Evolutionary conservation across 805 yeast genomes (phyloP), one percentile per base, ranked within the genome.

Genomic region (Ogataea polymorpha): DNA sequence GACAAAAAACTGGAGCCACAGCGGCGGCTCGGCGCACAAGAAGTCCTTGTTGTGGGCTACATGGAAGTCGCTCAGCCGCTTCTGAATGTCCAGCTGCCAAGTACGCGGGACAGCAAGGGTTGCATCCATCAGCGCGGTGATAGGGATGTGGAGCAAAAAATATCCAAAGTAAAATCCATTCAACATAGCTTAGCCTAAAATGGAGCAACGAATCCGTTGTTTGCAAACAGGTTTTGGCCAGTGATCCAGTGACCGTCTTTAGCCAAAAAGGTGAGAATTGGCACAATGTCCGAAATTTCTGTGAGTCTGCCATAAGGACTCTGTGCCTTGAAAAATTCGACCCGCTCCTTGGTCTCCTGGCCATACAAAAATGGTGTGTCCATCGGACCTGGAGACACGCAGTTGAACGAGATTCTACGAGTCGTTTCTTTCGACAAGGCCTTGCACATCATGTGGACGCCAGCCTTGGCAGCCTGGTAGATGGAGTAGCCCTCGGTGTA

Each of bases 1-100:
- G 1, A 89, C 95, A 61, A 85, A 88, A 26, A 74, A 59, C 41
- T 72, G 65, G 36, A 91, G 71, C 97, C 97, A 91, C 2, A 66
- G 51, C 24, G 54, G 58, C 9, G 55, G 41, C 1, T 95, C 91
- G 2, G 42, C 12, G 2, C 61, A 56, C 17, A 91, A 64, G 47
- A 86, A 80, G 61, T 91, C 99, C 38, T 83, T 77, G 65, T 89
- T 87, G 13, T 61, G 49, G 3, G 58, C 27, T 15, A 86, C 63
- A 55, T 93, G 96, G 63, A 77, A 79, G 3, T 68, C 64, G 12
- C 80, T 64, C 12, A 86, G 53, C 2, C 24, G 28, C 24, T 63
- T 59, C 49, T 88, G 88, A 30, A 81, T 42, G 6, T 58, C 58
- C 15, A 72, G 61, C 48, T 68, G 73, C 53, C 68, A 72, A 17